Evolutionary conservation across 163 green algal genomes (phyloP).

Genomic region (Chlamydomonas reinhardtii): DNA sequence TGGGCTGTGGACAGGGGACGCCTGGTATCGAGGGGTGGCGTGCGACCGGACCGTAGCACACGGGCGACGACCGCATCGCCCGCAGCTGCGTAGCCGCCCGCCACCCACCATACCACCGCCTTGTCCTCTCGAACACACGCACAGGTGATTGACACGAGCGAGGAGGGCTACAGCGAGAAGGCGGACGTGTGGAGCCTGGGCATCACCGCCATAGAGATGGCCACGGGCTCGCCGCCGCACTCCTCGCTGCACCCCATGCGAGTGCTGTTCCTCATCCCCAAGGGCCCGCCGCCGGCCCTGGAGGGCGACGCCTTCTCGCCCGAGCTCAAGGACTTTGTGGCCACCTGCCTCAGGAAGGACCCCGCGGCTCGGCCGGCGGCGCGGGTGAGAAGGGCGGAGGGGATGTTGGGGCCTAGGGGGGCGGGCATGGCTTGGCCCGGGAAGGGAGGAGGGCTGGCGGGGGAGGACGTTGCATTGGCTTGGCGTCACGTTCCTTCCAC

Average conservation of each 20-base stretch:
- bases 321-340: conserved; percentile 92
- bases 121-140: neutral
- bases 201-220: conserved; percentile 81
- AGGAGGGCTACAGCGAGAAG: conserved; percentile 86
- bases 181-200: conserved; percentile 90
- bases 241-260: conserved; percentile 90
- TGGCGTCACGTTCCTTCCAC: no score
- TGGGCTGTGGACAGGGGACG: no score
- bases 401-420: no score
- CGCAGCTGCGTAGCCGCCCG: no score
- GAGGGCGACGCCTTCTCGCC: conserved; percentile 79
- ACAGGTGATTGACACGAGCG: conserved; percentile 79
- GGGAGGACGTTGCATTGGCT: no score
- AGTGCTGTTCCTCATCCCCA: conserved; percentile 96
- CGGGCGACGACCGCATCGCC: no score
- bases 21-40: no score
- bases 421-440: no score
- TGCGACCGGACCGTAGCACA: no score
- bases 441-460: no score
- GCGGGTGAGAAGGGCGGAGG: neutral
- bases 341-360: conserved; percentile 63
- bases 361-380: conserved; percentile 66
- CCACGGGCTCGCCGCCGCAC: conserved; percentile 87
- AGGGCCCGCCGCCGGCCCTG: conserved; percentile 82
- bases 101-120: no score